Evolutionary conservation across 1,284 basidiomycete genomes (phyloP).

Genomic region (Athelia sp.): DNA sequence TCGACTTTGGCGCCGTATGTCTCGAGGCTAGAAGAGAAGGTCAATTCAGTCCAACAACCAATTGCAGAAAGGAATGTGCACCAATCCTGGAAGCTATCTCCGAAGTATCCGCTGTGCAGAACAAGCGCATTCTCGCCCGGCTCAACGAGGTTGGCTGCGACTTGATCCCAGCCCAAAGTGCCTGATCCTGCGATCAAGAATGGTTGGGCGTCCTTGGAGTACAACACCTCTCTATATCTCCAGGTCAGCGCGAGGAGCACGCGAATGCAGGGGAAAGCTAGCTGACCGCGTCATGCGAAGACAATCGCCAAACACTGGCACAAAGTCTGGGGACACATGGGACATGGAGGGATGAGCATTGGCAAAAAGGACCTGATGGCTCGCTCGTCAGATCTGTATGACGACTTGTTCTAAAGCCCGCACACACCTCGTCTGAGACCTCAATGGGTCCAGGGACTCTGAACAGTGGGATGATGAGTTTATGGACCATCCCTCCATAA

Average conservation of each 20-base stretch:
- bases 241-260: conserved; percentile 1
- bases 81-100: conserved; percentile 82
- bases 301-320: conserved; percentile 87
- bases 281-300: conserved; percentile 78
- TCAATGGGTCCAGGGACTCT: conserved; percentile 1
- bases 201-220: conserved; percentile 75
- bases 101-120: conserved; percentile 86
- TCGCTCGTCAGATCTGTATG: neutral
- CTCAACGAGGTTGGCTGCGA: conserved; percentile 80
- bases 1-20: conserved; percentile 92
- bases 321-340: conserved; percentile 90
- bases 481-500: neutral
- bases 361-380: conserved; percentile 45
- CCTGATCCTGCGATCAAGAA: conserved; percentile 92
- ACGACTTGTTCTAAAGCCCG: neutral
- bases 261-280: conserved; percentile 2
- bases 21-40: conserved; percentile 50
- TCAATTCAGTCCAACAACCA: conserved; percentile 3
- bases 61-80: conserved; percentile 20
- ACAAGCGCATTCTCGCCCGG: conserved; percentile 79
- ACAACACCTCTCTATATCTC: conserved; percentile 62
- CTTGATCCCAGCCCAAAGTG: conserved; percentile 93
- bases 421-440: neutral
- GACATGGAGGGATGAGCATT: conserved; percentile 87
- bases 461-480: neutral